Conservation (phyloP, 2,329 filamentous ascomycete species). For the Alternaria sp. region DNA sequence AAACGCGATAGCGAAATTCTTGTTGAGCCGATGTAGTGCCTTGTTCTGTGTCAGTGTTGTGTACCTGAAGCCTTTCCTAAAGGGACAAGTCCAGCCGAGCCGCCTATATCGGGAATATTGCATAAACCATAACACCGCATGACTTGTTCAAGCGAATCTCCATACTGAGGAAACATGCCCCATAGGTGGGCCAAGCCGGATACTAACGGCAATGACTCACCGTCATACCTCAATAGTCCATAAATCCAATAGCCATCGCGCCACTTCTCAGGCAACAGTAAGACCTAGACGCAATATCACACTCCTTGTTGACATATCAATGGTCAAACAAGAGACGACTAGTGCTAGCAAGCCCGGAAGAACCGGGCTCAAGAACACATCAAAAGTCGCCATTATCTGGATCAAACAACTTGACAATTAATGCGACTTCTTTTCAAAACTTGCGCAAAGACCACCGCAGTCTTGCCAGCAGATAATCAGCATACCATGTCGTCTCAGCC, state of each 20-base stretch:
- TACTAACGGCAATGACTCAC: neutral
- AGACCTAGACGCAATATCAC: neutral
- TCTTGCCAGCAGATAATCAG: neutral
- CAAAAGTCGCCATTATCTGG: neutral
- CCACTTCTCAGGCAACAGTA: neutral
- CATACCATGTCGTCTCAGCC: neutral
- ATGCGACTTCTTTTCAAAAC: neutral
- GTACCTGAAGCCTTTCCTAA: neutral
- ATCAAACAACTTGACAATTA: too few relatives aligned
- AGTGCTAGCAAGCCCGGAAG: too few relatives aligned
- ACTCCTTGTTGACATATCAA: neutral
- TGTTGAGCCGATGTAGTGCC: neutral
- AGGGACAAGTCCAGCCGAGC: neutral
- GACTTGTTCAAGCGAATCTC: neutral
- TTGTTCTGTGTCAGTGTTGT: neutral
- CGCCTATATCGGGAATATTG: neutral
- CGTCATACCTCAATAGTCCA: neutral
- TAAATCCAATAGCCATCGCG: neutral
- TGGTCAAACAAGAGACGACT: neutral
- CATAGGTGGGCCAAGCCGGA: neutral
- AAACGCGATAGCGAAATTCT: neutral
- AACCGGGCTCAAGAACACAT: neutral
- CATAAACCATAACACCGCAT: neutral
- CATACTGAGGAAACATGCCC: neutral
- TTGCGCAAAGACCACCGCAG: neutral